Evolutionary conservation across 1,284 basidiomycete species (phyloP), one percentile per base, ranked within the genome.

Genomic region (Boletus mariae): DNA sequence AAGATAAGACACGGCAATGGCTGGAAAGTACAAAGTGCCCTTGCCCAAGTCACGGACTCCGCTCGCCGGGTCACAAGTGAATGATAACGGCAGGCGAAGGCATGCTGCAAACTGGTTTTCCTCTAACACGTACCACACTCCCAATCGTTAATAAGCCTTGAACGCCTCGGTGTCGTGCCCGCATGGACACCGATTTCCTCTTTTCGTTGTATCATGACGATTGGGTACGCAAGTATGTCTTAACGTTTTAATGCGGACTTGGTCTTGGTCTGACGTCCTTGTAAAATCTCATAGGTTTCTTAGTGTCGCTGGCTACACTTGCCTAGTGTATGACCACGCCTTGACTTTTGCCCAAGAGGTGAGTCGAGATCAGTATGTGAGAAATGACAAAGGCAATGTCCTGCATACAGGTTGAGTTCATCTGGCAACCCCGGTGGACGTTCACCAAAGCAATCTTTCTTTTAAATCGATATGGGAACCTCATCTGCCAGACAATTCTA

Each of bases 391-490:
- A 8, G 4, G 4, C 25, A 23, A 31, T 11, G 13, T 9, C 37
- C n/a, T n/a, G 20, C 10, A 15, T 13, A 13, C 26, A 45, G 50
- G 37, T 59, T 35, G 25, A 37, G 28, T 59, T 60, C 49, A 45
- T 59, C 37, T 59, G 58, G 58, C 44, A 38, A 11, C 49, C 49
- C 1, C 54, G 52, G 23, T 57, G 54, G 58, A 53, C 54, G 7
- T 13, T 47, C 8, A 45, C 50, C 10, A 59, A 56, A 53, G 45
- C 49, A 5, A n/a, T 49, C 11, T 59, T 60, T 37, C 49, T 59
- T 12, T 9, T 57, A 26, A 59, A 57, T 34, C 58, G 58, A 50
- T 59, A 59, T 25, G 55, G 34, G 32, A 57, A 57, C 10, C 28
- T 59, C 4, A 9, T 52, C 13, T 47, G 31, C 7, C 58, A 59